phyloP scores from a whole-genome alignment of 2,329 filamentous ascomycete genomes.

The Aspergillus brunneoviolaceus region DNA sequence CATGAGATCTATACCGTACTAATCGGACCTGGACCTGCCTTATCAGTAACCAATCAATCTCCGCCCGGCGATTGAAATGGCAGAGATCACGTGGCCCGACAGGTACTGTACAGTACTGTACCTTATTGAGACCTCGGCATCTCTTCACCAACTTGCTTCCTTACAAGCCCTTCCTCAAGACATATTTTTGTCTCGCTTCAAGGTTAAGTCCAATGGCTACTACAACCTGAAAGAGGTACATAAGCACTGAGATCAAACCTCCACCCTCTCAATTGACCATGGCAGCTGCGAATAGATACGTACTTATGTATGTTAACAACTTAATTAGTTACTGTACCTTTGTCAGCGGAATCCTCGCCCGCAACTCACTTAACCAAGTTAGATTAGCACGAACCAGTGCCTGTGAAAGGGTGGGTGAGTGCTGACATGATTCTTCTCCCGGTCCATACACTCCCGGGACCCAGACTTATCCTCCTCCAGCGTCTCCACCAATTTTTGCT shows the following conservation, averaged over 20 bases:
- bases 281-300: no score
- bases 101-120: not conserved
- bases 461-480: slow-evolving; percentile 9
- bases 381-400: not conserved
- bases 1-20: not conserved
- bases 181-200: not conserved
- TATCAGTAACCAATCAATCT: slow-evolving; percentile 19
- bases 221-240: not conserved
- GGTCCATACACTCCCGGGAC: slow-evolving; percentile 3
- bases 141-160: not conserved
- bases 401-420: not conserved
- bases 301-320: no score
- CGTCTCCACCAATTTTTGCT: slow-evolving; percentile 18
- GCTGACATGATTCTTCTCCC: not conserved
- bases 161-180: not conserved
- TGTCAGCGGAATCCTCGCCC: not conserved
- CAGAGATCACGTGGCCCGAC: not conserved
- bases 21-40: slow-evolving; percentile 5
- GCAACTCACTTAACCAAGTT: not conserved
- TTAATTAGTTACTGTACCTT: not conserved
- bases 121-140: not conserved
- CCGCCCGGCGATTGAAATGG: not conserved
- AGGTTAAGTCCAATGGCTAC: not conserved
- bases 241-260: no score
- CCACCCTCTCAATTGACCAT: no score